Percentiles rank a stretch among this genome's conserved stretches.
phyloP scores from a whole-genome alignment of 352 stramenopile species.

The Thalassiosira livingstoniorum region DNA sequence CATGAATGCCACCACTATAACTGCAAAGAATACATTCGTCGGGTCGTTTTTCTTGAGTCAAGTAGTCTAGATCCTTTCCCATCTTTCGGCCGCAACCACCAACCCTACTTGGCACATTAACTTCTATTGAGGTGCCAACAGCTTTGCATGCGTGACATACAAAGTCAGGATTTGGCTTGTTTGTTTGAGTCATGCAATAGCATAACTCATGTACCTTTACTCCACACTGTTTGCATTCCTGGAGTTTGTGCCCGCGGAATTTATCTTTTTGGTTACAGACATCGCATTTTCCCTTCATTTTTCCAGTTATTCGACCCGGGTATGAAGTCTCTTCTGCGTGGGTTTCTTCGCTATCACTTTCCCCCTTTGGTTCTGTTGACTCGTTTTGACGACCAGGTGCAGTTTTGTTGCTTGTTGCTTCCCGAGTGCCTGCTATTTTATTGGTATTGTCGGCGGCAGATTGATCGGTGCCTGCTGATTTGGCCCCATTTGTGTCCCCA shows the following conservation, averaged over 20 bases:
- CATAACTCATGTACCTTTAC: slow-evolving; percentile 61
- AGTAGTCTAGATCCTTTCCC: background rate
- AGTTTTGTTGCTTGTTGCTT: too few relatives aligned
- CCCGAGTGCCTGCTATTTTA: too few relatives aligned
- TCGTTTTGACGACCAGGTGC: too few relatives aligned
- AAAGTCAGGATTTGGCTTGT: slow-evolving; percentile 53
- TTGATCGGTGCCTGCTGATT: background rate
- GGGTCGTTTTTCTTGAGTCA: background rate
- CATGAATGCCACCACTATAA: background rate
- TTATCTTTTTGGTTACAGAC: slow-evolving; percentile 55
- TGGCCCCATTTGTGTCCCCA: too few relatives aligned
- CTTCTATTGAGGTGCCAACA: slow-evolving; percentile 40
- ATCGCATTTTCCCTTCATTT: slow-evolving; percentile 62
- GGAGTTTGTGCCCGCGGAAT: slow-evolving; percentile 56
- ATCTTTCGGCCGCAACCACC: slow-evolving; percentile 29
- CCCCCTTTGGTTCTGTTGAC: too few relatives aligned
- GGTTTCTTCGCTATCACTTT: background rate
- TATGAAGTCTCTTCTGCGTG: too few relatives aligned
- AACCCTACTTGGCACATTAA: slow-evolving; percentile 50
- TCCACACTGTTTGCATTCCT: slow-evolving; percentile 50
- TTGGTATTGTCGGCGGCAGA: background rate
- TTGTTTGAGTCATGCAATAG: slow-evolving; percentile 45
- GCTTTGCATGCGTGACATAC: slow-evolving; percentile 53
- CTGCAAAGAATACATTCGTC: slow-evolving; percentile 20
- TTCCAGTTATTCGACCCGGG: background rate